Evolutionary conservation across 495 filamentous ascomycete genomes (phyloP).

Genomic region (Pyrenula massariospora): DNA sequence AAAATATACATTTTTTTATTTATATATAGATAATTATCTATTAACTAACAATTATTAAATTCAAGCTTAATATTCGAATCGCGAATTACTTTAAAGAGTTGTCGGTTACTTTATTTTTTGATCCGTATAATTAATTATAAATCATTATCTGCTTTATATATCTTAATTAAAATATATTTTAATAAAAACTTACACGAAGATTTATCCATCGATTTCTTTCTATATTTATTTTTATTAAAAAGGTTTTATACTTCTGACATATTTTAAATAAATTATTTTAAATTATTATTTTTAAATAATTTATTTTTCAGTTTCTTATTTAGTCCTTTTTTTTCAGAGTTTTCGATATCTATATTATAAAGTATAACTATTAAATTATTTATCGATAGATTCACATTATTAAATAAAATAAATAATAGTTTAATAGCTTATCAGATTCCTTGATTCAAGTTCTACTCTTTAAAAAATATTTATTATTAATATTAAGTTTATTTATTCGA

Average conservation of each 20-base stretch:
- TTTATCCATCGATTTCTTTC: no score
- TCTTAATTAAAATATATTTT: no score
- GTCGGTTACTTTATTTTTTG: no score
- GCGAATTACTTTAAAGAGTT: no score
- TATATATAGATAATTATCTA: neutral
- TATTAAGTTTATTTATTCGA: neutral
- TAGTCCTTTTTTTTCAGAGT: neutral
- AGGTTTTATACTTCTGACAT: constrained; percentile 1
- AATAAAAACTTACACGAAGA: no score
- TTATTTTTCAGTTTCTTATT: neutral
- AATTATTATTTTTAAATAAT: constrained; percentile 1
- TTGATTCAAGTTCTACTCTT: neutral
- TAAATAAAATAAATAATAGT: constrained; percentile 1
- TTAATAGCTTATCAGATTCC: neutral
- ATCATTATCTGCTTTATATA: neutral
- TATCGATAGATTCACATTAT: neutral
- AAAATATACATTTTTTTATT: neutral
- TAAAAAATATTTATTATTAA: neutral
- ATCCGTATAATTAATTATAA: neutral
- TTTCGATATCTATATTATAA: no score
- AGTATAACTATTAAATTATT: neutral
- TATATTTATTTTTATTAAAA: no score
- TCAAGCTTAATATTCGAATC: neutral
- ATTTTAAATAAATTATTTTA: constrained; percentile 4
- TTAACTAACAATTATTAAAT: neutral